Evolutionary conservation across 192 early-diverging fungal species (phyloP), one percentile per base, ranked within the genome.

Genomic region (Entomortierella parvispora): DNA sequence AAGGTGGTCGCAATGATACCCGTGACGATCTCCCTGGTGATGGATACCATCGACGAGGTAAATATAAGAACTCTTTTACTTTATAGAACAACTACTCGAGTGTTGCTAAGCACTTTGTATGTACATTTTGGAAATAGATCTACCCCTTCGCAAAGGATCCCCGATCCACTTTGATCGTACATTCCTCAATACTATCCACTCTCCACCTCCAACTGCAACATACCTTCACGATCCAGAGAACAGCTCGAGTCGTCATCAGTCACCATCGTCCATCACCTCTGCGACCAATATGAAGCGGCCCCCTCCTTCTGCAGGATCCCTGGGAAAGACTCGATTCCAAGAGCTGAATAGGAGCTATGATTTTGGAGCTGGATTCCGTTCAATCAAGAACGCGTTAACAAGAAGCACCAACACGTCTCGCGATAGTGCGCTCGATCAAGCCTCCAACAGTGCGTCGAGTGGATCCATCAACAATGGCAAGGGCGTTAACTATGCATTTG

Each of bases 131-230:
- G 20, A 20, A 4, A 26, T 48, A 69, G 68, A 69, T 17, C 12
- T 69, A 10, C 58, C 68, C 12, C 60, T 55, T 4, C 48, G 62
- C 8, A 65, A 65, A 34, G 63, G 70, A 11, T 74, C 70, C 8
- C 70, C 70, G 0, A 74, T 74, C 23, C 70, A 74, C 33, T 74
- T 74, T 28, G 70, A 74, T 46, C 70, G 70, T 11, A 74, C 70
- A 2, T 74, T 74, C 57, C 56, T 74, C 28, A 74, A 65, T 28
- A 74, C 63, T 12, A 58, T 58, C 9, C 63, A 74, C 23, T 74
- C 70, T 0, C 70, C 70, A 2, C 70, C 62, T 7, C 62, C 62
- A 2, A 60, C 70, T 6, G 70, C 70, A 4, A 74, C 70, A 0
- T 74, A 65, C 25, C 63, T 74, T 3, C 45, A 65, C 28, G 70